Percentiles rank a stretch among this genome's conserved stretches.
phyloP scores from a whole-genome alignment of 805 yeast genomes.

The Isabelozyma rhagii region DNA sequence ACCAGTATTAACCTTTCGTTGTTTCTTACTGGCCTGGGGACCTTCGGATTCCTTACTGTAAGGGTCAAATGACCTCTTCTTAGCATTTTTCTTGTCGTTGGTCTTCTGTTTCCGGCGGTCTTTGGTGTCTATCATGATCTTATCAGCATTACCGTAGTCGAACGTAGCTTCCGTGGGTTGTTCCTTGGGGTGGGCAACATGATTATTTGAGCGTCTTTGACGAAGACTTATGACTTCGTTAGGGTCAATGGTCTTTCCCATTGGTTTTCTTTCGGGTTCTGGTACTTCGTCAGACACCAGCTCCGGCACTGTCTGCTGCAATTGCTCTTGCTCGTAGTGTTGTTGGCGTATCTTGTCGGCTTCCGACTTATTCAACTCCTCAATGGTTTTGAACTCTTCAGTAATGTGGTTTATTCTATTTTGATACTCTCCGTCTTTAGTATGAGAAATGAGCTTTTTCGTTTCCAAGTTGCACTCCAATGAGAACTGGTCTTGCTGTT shows the following conservation, averaged over 20 bases:
- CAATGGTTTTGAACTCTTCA: not conserved
- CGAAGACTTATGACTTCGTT: conserved; percentile 43
- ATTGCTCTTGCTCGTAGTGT: conserved; percentile 1
- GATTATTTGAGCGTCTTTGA: conserved; percentile 8
- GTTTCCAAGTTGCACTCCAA: conserved; percentile 14
- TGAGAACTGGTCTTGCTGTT: conserved; percentile 6
- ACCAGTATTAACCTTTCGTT: conserved; percentile 32
- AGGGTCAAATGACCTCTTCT: conserved; percentile 57
- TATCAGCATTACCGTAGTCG: conserved; percentile 45
- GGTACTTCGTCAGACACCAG: conserved; percentile 1
- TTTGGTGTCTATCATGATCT: conserved; percentile 28
- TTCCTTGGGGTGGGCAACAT: not conserved
- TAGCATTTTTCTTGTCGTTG: conserved; percentile 16
- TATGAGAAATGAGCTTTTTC: conserved; percentile 11
- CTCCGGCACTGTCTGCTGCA: not conserved
- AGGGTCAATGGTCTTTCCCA: conserved; percentile 12
- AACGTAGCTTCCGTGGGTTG: conserved; percentile 15
- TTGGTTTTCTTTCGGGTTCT: not conserved
- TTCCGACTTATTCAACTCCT: not conserved
- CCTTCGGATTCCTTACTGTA: conserved; percentile 49
- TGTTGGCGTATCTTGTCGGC: not conserved
- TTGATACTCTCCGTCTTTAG: not conserved
- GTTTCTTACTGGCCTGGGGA: conserved; percentile 52
- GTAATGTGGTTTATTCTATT: not conserved
- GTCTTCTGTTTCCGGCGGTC: conserved; percentile 10